A percentile compares a stretch with the other conserved stretches of the same genome.
Conservation (phyloP, 257 asterid species). For the Ehretia macrophylla region DNA sequence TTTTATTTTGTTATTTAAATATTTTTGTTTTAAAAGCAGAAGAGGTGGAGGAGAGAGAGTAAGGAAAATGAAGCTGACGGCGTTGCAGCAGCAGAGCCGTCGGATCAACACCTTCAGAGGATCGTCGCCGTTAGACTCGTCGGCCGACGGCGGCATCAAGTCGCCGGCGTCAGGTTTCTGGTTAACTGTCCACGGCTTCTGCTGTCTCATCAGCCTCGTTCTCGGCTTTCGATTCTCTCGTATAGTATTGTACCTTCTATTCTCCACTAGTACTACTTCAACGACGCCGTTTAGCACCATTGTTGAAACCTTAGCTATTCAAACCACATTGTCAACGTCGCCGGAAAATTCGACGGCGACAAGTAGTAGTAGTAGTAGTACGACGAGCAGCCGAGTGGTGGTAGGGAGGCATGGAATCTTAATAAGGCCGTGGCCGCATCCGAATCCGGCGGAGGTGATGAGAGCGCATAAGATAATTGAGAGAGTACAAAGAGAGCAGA, state of each 20-base stretch:
- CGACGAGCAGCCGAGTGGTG: conserved; percentile 60
- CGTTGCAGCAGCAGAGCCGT: conserved; percentile 83
- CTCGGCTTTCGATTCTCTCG: conserved; percentile 96
- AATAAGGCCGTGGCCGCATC: conserved; percentile 99
- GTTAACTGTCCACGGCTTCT: conserved; percentile 67
- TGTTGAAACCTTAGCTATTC: conserved; percentile 14
- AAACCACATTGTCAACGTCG: conserved; percentile 16
- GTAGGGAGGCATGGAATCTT: conserved; percentile 95
- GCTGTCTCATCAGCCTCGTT: conserved; percentile 83
- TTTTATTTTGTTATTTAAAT: not conserved
- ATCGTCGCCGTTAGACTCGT: conserved; percentile 55
- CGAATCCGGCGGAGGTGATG: conserved; percentile 90
- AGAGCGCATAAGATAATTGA: conserved; percentile 82
- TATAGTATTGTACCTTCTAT: conserved; percentile 63
- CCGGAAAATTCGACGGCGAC: conserved; percentile 31
- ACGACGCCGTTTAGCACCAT: conserved; percentile 16
- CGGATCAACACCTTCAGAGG: conserved; percentile 77
- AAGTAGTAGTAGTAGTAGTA: conserved; percentile 11
- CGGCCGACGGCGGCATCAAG: conserved; percentile 57
- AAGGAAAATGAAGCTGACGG: conserved; percentile 71
- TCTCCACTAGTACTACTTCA: conserved; percentile 41
- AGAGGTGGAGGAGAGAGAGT: not conserved
- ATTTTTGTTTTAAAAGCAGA: conserved; percentile 15
- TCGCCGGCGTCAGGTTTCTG: conserved; percentile 78
- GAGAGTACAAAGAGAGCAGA: conserved; percentile 89